Evolutionary conservation across 257 asterid species (phyloP).

Genomic region (Scutellaria galericulata): DNA sequence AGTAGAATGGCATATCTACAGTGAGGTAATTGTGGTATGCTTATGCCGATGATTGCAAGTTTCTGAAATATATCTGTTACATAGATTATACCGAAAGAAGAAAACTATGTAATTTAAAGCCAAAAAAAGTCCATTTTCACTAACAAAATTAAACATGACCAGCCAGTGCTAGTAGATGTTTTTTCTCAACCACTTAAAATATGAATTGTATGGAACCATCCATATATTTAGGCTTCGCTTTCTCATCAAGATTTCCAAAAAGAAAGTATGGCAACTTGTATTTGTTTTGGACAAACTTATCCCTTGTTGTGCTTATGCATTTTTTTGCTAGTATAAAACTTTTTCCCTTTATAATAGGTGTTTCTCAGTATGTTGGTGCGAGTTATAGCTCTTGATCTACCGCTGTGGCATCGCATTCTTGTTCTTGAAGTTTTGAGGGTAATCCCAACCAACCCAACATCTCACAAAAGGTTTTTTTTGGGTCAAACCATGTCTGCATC

Average conservation of each 20-base stretch:
- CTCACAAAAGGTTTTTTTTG: conserved; percentile 29
- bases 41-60: not conserved
- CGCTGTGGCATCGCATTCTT: conserved; percentile 98
- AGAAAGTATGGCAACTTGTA: conserved; percentile 23
- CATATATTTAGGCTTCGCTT: conserved; percentile 16
- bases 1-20: not conserved
- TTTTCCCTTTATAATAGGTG: conserved; percentile 55
- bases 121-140: conserved; percentile 20
- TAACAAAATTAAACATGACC: not conserved
- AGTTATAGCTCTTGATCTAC: conserved; percentile 87
- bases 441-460: conserved; percentile 34
- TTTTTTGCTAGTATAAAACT: conserved; percentile 23
- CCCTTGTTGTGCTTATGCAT: conserved; percentile 31
- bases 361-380: conserved; percentile 95
- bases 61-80: conserved; percentile 9
- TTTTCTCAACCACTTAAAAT: conserved; percentile 11
- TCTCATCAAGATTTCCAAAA: conserved; percentile 17
- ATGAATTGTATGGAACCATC: conserved; percentile 1
- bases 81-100: not conserved
- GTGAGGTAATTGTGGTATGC: conserved; percentile 5
- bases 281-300: conserved; percentile 4
- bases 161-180: conserved; percentile 11
- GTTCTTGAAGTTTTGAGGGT: conserved; percentile 98
- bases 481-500: conserved; percentile 24
- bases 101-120: conserved; percentile 2